Evolutionary conservation across 768 basidiomycete species (phyloP), one percentile per base, ranked within the genome.

Genomic region (Termitomyces sp.): DNA sequence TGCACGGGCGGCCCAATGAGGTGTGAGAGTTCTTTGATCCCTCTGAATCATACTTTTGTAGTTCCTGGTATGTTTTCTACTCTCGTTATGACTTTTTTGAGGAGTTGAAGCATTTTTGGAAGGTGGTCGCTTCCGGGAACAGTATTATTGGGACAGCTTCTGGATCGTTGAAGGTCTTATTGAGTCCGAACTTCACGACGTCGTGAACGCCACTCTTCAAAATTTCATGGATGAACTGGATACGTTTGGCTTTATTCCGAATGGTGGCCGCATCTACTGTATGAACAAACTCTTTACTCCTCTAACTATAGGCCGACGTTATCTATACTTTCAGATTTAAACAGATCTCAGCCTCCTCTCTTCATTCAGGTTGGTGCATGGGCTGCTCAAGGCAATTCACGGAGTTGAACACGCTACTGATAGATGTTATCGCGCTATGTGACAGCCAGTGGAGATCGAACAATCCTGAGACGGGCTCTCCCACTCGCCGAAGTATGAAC

Each of bases 191-290:
- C 78, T 97, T 12, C 86, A 82, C 62, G 75, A 76, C 53, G 77
- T 90, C 53, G 89, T 81, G 56, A 89, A 90, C 60, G 83, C 76
- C 11, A 90, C 93, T 0, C 73, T 97, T 35, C 84, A 91, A 60
- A 96, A 97, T 73, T 97, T 98, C 66, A 94, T 97, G 93, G 94
- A 98, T 64, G 87, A 96, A 67, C 74, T 98, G 46, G 83, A 88
- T 41, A 66, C 68, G 23, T 83, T 90, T 63, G 95, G 94, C 0
- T 98, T 97, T 73, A 87, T 98, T 60, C 95, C 95, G 1, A 98
- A 97, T 64, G 95, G 95, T 7, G 94, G 93, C 3, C 80, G 94
- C 11, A 92, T 90, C 50, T 97, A 97, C 65, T 97, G 87, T 87
- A 63, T 49, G 70, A 54, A 19, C 56, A 21, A 14, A 41, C 55